phyloP scores from a whole-genome alignment of 192 early-diverging fungal genomes.

The Coemansia pectinata region DNA sequence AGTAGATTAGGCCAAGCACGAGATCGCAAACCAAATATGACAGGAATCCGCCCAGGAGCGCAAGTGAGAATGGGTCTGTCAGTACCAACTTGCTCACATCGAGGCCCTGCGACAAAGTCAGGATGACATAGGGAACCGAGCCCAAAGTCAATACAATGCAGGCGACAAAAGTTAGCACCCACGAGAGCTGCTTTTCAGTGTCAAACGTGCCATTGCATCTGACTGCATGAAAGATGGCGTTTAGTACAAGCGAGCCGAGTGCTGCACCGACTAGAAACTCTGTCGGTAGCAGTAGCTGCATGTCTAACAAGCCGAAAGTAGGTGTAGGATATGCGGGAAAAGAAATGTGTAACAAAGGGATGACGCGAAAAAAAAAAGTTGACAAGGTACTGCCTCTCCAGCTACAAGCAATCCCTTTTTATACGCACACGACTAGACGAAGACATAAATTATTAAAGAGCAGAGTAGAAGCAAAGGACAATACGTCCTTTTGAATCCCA shows the following conservation, averaged over 20 bases:
- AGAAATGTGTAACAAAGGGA: background rate
- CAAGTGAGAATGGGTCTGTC: conserved; percentile 36
- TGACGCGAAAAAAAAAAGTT: background rate
- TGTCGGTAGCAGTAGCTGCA: background rate
- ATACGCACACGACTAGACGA: background rate
- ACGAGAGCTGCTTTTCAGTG: conserved; percentile 53
- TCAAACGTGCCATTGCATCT: background rate
- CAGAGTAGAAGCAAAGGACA: background rate
- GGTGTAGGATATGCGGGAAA: background rate
- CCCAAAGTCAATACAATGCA: conserved; percentile 35
- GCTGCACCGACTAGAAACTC: conserved; percentile 20
- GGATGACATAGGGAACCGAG: conserved; percentile 32
- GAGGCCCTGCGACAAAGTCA: conserved; percentile 9
- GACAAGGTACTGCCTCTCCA: background rate
- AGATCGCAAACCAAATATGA: conserved; percentile 61
- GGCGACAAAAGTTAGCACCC: conserved; percentile 51
- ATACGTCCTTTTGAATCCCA: background rate
- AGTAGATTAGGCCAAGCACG: conserved; percentile 55
- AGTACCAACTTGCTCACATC: conserved; percentile 25
- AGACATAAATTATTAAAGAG: background rate
- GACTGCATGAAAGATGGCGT: conserved; percentile 25
- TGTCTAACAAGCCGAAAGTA: background rate
- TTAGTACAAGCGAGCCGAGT: conserved; percentile 24
- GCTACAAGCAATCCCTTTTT: background rate
- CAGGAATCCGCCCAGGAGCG: conserved; percentile 56